A percentile compares a stretch with the other conserved stretches of the same genome.
Conservation (phyloP, 2,329 filamentous ascomycete species). For the Bertia moriformis region DNA sequence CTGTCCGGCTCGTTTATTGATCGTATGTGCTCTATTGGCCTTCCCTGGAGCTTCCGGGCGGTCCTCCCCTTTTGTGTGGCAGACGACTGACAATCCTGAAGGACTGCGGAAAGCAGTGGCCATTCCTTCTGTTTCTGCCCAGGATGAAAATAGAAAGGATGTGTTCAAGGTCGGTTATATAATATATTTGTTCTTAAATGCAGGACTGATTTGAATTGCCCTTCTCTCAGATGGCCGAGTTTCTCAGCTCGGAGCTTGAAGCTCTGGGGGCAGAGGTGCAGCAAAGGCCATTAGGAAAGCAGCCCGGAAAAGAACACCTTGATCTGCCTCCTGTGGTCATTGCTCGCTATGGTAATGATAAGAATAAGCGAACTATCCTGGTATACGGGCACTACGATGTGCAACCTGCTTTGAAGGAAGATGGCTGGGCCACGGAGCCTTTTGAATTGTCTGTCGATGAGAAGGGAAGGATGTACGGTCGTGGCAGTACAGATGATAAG, state of each 20-base stretch:
- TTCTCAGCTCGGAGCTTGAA: constrained; percentile 70
- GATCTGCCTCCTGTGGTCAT: constrained; percentile 86
- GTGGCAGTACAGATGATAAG: constrained; percentile 64
- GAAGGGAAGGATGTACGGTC: constrained; percentile 59
- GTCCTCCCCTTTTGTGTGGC: too few relatives aligned
- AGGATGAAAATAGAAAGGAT: constrained; percentile 75
- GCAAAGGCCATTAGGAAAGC: constrained; percentile 74
- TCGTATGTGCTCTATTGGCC: neutral
- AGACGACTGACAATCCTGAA: constrained; percentile 34
- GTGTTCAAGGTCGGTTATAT: constrained; percentile 48
- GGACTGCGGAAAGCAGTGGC: constrained; percentile 82
- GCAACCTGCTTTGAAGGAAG: constrained; percentile 56
- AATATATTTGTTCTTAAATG: neutral
- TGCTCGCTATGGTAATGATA: constrained; percentile 80
- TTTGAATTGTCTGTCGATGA: constrained; percentile 56
- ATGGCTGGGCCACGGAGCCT: constrained; percentile 62
- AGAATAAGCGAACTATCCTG: constrained; percentile 61
- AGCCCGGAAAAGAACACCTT: constrained; percentile 79
- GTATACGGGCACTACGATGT: constrained; percentile 70
- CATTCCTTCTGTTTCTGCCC: constrained; percentile 88
- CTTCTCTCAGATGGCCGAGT: constrained; percentile 60
- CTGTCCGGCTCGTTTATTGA: neutral
- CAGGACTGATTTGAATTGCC: neutral
- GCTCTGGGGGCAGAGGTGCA: constrained; percentile 75
- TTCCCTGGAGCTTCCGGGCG: too few relatives aligned